These are phyloP conservation scores for Haplosporangium gracile DNA, from an alignment of 192 early-diverging fungal genomes.

Conservation along the genomic window DNA sequence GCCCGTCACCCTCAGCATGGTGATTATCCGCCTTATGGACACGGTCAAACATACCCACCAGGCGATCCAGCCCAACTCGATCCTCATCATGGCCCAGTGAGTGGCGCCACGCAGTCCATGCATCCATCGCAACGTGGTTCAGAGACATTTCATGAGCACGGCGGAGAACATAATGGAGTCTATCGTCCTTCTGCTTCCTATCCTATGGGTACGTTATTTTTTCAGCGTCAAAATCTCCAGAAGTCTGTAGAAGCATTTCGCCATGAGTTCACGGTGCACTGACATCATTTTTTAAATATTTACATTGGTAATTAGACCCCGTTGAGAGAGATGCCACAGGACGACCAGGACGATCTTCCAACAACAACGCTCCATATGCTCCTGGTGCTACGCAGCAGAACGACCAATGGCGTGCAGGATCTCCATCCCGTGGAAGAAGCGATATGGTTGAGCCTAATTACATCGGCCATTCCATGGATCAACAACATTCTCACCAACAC, in stretches of 20 bases:
- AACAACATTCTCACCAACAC: slow-evolving; percentile 15
- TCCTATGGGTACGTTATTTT: slow-evolving; percentile 1
- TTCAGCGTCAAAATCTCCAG: not conserved
- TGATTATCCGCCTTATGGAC: not conserved
- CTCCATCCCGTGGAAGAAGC: not conserved
- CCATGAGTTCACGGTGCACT: not conserved
- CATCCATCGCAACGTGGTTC: not conserved
- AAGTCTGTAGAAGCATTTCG: too few relatives aligned
- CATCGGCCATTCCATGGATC: not conserved
- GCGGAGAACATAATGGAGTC: not conserved
- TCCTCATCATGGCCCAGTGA: not conserved
- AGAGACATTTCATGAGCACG: not conserved
- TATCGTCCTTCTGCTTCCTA: not conserved
- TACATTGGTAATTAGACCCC: not conserved
- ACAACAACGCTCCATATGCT: not conserved
- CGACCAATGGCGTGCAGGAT: not conserved
- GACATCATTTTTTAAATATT: not conserved
- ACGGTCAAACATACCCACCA: not conserved
- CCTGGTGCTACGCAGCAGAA: not conserved
- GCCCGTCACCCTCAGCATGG: not conserved
- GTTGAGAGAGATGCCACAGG: not conserved
- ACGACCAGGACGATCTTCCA: not conserved
- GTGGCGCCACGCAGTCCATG: not conserved
- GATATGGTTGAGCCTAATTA: not conserved
- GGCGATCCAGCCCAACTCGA: not conserved